Evolutionary conservation across 2,329 filamentous ascomycete genomes (phyloP), one percentile per base, ranked within the genome.

Genomic region (Clarireedia hainanense): DNA sequence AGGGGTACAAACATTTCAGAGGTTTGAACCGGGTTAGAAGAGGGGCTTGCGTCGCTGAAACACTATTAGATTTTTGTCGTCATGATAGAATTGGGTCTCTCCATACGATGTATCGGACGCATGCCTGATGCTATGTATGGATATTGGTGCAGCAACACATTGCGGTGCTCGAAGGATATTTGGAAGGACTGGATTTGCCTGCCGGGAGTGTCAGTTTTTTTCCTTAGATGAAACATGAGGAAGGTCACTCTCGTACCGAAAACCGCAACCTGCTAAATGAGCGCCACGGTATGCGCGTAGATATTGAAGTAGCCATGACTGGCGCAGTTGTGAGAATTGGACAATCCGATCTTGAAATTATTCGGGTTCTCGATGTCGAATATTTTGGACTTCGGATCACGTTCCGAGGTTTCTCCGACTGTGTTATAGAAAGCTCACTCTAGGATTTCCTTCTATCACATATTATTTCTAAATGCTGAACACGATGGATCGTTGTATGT

Each of bases 251-350:
- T 23, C 58, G 51, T 40, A 63, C 61, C 37, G 55, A 58, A 37
- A 40, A 24, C 39, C 59, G 26, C 47, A 50, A 27, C 17, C 47
- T 59, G 51, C 37, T 60, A 15, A 66, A 39, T 49, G 57, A 51
- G 47, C 63, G 57, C 62, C 58, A 63, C 36, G 62, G 64, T 52
- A 67, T 55, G 46, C 64, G 64, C 52, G 63, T 57, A 20, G 60
- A 55, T 52, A 57, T 53, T 52, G 63, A 26, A 47, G 63, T 62
- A 14, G 64, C 63, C 64, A 67, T 65, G 54, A 17, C 55, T 55
- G 50, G 54, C 54, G 50, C 27, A 20, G 37, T 50, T 36, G 10
- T 50, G 47, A 17, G 10, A 55, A 50, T 36, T 50, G 23, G 20
- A 27, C 23, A 26, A 47, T 26, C 47, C 27, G 36, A 37, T 45